Conservation (phyloP, 441 rosid genomes). For the California macrophylla region DNA sequence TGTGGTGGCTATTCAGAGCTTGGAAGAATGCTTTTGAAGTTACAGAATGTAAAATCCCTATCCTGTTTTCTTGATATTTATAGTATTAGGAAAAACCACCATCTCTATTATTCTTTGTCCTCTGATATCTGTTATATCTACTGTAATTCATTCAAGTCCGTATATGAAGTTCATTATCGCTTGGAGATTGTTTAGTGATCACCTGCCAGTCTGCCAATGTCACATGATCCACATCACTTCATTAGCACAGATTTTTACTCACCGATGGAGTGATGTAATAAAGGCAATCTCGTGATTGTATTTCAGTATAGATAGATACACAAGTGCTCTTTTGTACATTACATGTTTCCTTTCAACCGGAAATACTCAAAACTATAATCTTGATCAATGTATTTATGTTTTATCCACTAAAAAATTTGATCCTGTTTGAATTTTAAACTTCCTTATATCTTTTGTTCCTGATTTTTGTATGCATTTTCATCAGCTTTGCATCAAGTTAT, state of each 20-base stretch:
- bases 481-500: too few species aligned
- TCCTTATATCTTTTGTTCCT: not conserved
- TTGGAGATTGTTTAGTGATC: not conserved
- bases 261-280: not conserved
- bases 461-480: not conserved
- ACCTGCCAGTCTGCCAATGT: too few species aligned
- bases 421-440: not conserved
- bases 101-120: not conserved
- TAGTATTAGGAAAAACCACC: not conserved
- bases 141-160: not conserved
- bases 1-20: constrained; percentile 72
- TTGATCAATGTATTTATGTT: not conserved
- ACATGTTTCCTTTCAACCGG: not conserved
- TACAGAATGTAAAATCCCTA: constrained; percentile 52
- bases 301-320: not conserved
- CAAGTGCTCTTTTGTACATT: not conserved
- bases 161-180: not conserved
- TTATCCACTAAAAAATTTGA: not conserved
- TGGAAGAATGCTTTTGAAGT: constrained; percentile 84
- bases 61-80: constrained; percentile 2
- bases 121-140: too few species aligned
- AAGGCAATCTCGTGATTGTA: not conserved
- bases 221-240: not conserved
- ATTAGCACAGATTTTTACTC: not conserved
- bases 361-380: not conserved